Conservation (phyloP, 768 basidiomycete species). For the Sarcodon sp. region DNA sequence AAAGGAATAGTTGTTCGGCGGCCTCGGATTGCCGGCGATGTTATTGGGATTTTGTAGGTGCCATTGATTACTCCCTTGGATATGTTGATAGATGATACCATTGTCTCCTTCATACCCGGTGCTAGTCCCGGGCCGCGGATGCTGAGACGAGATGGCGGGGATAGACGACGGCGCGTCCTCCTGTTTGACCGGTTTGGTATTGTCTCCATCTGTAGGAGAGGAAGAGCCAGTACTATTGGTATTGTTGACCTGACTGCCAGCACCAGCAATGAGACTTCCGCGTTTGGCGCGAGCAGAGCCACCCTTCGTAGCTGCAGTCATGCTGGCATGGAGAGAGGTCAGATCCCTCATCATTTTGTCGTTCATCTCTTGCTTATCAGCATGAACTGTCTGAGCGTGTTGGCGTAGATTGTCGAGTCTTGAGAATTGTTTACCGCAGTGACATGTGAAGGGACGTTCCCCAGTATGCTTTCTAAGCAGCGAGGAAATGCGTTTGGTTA, state of each 20-base stretch:
- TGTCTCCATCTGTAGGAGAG: neutral
- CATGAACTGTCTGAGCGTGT: constrained; percentile 93
- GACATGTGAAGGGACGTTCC: constrained; percentile 91
- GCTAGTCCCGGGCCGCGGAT: constrained; percentile 58
- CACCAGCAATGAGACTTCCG: constrained; percentile 5
- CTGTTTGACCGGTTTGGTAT: constrained; percentile 24
- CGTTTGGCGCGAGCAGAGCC: constrained; percentile 26
- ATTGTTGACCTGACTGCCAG: constrained; percentile 7
- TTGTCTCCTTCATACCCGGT: constrained; percentile 53
- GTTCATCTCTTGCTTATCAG: constrained; percentile 85
- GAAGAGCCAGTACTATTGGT: too few relatives aligned
- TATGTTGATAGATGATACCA: constrained; percentile 17
- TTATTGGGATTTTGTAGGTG: constrained; percentile 26
- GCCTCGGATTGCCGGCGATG: constrained; percentile 23
- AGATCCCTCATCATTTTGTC: constrained; percentile 88
- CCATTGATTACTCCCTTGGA: constrained; percentile 16
- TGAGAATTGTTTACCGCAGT: constrained; percentile 92
- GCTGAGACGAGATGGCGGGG: constrained; percentile 23
- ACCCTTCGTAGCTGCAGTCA: constrained; percentile 43
- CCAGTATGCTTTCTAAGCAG: constrained; percentile 86
- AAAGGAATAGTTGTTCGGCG: constrained; percentile 52
- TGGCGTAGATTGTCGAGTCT: constrained; percentile 95
- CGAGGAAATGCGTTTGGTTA: constrained; percentile 7
- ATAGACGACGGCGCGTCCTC: constrained; percentile 21
- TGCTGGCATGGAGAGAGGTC: constrained; percentile 69